These are phyloP conservation scores for Lantana camara DNA, from an alignment of 257 asterid genomes.

Conservation along the genomic window DNA sequence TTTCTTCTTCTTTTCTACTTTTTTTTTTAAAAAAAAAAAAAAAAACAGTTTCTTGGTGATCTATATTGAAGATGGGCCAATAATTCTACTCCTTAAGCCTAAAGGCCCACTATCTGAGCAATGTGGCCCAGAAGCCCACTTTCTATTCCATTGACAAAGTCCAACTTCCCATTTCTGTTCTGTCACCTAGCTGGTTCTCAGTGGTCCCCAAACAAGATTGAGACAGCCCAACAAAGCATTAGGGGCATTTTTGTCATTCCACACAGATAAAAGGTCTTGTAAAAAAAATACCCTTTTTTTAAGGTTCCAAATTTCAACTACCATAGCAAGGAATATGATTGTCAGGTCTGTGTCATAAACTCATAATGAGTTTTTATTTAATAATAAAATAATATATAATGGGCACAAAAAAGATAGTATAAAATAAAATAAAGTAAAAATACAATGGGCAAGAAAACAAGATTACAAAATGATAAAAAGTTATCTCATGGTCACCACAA, in stretches of 20 bases:
- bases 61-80: neutral
- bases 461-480: neutral
- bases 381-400: slow-evolving; percentile 12
- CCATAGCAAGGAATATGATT: slow-evolving; percentile 32
- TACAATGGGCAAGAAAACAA: neutral
- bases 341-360: neutral
- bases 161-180: slow-evolving; percentile 8
- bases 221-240: slow-evolving; percentile 32
- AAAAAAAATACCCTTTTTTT: neutral
- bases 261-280: neutral
- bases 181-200: slow-evolving; percentile 35
- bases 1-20: too few relatives aligned
- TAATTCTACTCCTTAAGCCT: too few relatives aligned
- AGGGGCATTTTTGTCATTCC: slow-evolving; percentile 32
- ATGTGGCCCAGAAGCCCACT: too few relatives aligned
- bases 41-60: too few relatives aligned
- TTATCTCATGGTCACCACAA: neutral
- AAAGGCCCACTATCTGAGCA: neutral
- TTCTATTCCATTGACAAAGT: slow-evolving; percentile 17
- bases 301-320: slow-evolving; percentile 26
- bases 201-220: slow-evolving; percentile 35
- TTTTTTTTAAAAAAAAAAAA: too few relatives aligned
- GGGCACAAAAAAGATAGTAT: neutral
- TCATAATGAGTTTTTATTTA: slow-evolving; percentile 30
- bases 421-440: too few relatives aligned